Percentiles rank a stretch among this genome's conserved stretches.
These are phyloP conservation scores for Boletellus ananiceps DNA, from an alignment of 768 basidiomycete species.

Conservation along the genomic window DNA sequence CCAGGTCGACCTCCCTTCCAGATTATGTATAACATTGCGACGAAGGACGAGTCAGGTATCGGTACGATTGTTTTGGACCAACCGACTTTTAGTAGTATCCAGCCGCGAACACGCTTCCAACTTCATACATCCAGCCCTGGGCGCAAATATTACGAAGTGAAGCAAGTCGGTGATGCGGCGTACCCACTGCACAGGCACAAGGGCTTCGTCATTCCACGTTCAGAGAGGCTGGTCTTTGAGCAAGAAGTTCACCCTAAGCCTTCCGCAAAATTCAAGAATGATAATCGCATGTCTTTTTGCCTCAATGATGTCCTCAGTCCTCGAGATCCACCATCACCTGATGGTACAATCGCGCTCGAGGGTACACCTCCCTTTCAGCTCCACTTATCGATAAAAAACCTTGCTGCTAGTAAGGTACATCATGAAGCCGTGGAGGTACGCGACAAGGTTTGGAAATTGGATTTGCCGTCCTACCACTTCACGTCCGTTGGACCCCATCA, in stretches of 20 bases:
- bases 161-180: slow-evolving; percentile 80
- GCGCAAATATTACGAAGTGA: slow-evolving; percentile 84
- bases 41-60: slow-evolving; percentile 61
- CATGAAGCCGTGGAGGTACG: slow-evolving; percentile 50
- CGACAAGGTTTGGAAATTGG: slow-evolving; percentile 62
- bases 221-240: slow-evolving; percentile 70
- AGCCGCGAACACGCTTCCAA: slow-evolving; percentile 74
- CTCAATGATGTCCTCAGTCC: slow-evolving; percentile 62
- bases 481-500: slow-evolving; percentile 77
- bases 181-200: slow-evolving; percentile 74
- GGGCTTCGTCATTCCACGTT: slow-evolving; percentile 58
- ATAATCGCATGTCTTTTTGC: slow-evolving; percentile 67
- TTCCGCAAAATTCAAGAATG: slow-evolving; percentile 70
- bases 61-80: slow-evolving; percentile 70
- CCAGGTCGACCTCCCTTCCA: slow-evolving; percentile 90
- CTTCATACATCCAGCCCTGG: slow-evolving; percentile 74
- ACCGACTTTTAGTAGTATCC: slow-evolving; percentile 81
- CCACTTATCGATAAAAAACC: slow-evolving; percentile 67
- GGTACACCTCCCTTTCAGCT: slow-evolving; percentile 87
- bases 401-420: slow-evolving; percentile 65
- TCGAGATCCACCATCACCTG: slow-evolving; percentile 45
- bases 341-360: slow-evolving; percentile 59
- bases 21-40: slow-evolving; percentile 83
- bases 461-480: slow-evolving; percentile 68
- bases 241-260: slow-evolving; percentile 83